phyloP scores from a whole-genome alignment of 2,329 filamentous ascomycete species.

The Didymella glomerata region DNA sequence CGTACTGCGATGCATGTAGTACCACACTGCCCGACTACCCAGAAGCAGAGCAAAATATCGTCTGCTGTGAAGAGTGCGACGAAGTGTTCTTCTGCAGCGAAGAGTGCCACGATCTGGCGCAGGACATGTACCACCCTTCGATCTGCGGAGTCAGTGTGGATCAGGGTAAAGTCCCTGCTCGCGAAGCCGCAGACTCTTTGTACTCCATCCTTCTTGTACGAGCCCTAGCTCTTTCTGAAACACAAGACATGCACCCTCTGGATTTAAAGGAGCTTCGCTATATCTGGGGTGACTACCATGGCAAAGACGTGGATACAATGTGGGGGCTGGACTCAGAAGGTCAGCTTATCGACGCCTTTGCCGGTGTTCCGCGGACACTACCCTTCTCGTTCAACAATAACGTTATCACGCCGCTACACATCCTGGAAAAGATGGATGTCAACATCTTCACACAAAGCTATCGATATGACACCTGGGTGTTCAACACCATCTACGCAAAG shows the following conservation, averaged over 20 bases:
- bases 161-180: slow-evolving; percentile 63
- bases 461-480: slow-evolving; percentile 78
- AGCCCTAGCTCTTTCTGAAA: slow-evolving; percentile 67
- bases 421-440: slow-evolving; percentile 85
- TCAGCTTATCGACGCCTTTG: slow-evolving; percentile 31
- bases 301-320: slow-evolving; percentile 32
- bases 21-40: slow-evolving; percentile 65
- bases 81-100: slow-evolving; percentile 69
- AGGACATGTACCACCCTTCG: slow-evolving; percentile 65
- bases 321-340: slow-evolving; percentile 32
- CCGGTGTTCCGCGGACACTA: slow-evolving; percentile 63
- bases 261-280: slow-evolving; percentile 68
- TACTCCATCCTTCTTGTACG: slow-evolving; percentile 68
- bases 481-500: slow-evolving; percentile 92
- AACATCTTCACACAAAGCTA: slow-evolving; percentile 69
- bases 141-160: slow-evolving; percentile 65
- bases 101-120: slow-evolving; percentile 64
- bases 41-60: slow-evolving; percentile 34
- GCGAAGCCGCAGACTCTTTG: slow-evolving; percentile 66
- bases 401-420: slow-evolving; percentile 75
- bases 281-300: slow-evolving; percentile 70
- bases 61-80: slow-evolving; percentile 63
- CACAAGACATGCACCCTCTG: slow-evolving; percentile 65
- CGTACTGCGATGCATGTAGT: slow-evolving; percentile 90
- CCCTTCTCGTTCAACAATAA: slow-evolving; percentile 82